A percentile compares a stretch with the other conserved stretches of the same genome.
These are phyloP conservation scores for Neoboletus brunneissimus DNA, from an alignment of 768 basidiomycete species.

Conservation along the genomic window DNA sequence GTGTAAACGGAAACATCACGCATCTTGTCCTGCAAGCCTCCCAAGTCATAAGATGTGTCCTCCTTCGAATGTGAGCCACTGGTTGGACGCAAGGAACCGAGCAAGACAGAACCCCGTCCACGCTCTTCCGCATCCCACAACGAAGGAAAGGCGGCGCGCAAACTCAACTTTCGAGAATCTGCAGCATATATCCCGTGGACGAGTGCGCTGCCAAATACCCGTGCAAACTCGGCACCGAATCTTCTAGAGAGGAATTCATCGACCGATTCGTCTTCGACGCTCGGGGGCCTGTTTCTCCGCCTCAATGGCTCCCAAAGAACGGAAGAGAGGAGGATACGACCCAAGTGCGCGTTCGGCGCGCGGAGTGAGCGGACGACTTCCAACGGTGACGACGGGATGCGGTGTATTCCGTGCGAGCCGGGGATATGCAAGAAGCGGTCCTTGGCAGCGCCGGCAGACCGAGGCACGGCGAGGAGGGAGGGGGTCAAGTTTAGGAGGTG, in stretches of 20 bases:
- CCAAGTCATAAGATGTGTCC: constrained; percentile 44
- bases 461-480: constrained; percentile 64
- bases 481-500: constrained; percentile 64
- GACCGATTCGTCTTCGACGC: constrained; percentile 69
- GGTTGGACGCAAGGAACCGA: constrained; percentile 46
- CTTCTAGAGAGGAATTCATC: constrained; percentile 73
- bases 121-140: constrained; percentile 68
- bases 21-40: constrained; percentile 48
- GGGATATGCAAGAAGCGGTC: constrained; percentile 71
- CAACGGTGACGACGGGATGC: constrained; percentile 43
- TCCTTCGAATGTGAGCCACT: constrained; percentile 3
- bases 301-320: constrained; percentile 58
- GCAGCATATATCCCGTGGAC: constrained; percentile 94
- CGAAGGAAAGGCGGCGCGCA: constrained; percentile 73
- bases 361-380: constrained; percentile 37
- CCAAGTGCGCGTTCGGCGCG: constrained; percentile 33
- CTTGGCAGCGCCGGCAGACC: constrained; percentile 66
- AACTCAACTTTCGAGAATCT: constrained; percentile 70
- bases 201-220: constrained; percentile 72
- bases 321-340: constrained; percentile 49
- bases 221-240: constrained; percentile 71
- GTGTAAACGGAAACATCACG: constrained; percentile 73
- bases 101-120: constrained; percentile 67
- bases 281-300: constrained; percentile 39
- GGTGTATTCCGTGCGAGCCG: constrained; percentile 48